Conservation (phyloP, 2,329 filamentous ascomycete species). For the Hypoxylon sp. region DNA sequence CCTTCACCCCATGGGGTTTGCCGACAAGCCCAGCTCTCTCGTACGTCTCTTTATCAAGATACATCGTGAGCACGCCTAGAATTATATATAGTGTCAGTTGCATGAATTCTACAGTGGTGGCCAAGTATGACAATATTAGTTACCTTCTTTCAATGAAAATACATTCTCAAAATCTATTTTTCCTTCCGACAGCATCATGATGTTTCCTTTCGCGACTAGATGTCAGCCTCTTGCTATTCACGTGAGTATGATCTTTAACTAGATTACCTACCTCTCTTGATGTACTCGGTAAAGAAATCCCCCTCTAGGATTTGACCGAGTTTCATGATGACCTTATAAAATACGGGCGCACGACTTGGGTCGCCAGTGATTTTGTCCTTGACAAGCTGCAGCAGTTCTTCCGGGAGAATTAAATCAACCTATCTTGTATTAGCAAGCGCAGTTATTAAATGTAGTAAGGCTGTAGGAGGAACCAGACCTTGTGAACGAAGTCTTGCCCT, state of each 20-base stretch:
- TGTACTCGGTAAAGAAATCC: slow-evolving; percentile 85
- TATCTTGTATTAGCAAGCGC: slow-evolving; percentile 50
- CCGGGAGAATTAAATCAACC: slow-evolving; percentile 81
- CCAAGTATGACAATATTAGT: slow-evolving; percentile 14
- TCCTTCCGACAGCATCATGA: slow-evolving; percentile 88
- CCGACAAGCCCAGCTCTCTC: slow-evolving; percentile 87
- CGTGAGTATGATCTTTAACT: background rate
- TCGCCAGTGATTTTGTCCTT: slow-evolving; percentile 64
- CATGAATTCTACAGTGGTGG: background rate
- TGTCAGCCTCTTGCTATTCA: background rate
- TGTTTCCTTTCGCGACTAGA: slow-evolving; percentile 70
- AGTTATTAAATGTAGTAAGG: background rate
- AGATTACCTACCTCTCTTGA: slow-evolving; percentile 82
- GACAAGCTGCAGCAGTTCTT: slow-evolving; percentile 70
- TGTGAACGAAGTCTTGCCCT: slow-evolving; percentile 77
- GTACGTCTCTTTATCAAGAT: slow-evolving; percentile 85
- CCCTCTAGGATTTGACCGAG: slow-evolving; percentile 79
- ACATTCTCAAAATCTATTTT: slow-evolving; percentile 78
- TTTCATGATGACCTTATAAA: slow-evolving; percentile 79
- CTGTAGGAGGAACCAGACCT: slow-evolving; percentile 60
- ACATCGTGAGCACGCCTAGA: slow-evolving; percentile 77
- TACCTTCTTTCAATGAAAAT: slow-evolving; percentile 80
- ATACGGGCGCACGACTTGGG: slow-evolving; percentile 60
- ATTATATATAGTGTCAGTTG: slow-evolving; percentile 7
- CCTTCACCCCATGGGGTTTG: slow-evolving; percentile 73